Evolutionary conservation across 441 rosid species (phyloP), one percentile per base, ranked within the genome.

Genomic region (Viola pubescens): DNA sequence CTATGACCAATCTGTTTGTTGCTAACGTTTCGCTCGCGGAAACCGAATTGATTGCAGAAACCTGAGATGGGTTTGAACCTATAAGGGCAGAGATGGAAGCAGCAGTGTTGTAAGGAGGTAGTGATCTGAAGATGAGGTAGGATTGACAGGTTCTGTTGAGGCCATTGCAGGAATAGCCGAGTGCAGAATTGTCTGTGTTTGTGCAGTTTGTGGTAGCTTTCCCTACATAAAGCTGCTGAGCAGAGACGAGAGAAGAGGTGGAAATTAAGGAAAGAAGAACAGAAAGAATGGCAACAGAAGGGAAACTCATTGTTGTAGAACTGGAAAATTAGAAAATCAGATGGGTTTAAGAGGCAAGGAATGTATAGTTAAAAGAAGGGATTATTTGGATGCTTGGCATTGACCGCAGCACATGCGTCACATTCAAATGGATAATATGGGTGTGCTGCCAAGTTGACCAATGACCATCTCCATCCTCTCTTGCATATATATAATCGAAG

Each of bases 81-180:
- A 86, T 69, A 44, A 91, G 90, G 41, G 64, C 54, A 5, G 96
- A 77, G 61, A 88, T 74, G 55, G 94, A 64, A 3, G 84, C 26
- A 47, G 79, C 81, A 10, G 69, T 79, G 57, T 73, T 62, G 65
- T 71, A 83, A 12, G 75, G 84, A 48, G 90, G 79, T 37, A 45
- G 68, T 13, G 94, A 77, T 60, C 96, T 67, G 82, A 81, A 84
- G 61, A 66, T 61, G 52, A 82, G 83, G 66, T 82, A 88, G 51
- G 84, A 26, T 43, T 63, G 81, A 69, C 96, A 91, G 4, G 67
- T 77, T 11, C 7, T 73, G 75, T 75, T 80, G 9, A 70, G 74
- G 72, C 87, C 94, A 63, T 84, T 88, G 66, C 97, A 88, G 62
- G 81, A 60, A 75, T 85, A 86, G 0, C 94, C 96, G 16, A 88